Evolutionary conservation across 305 asterid species (phyloP).

Genomic region (Euphrasia arctica): DNA sequence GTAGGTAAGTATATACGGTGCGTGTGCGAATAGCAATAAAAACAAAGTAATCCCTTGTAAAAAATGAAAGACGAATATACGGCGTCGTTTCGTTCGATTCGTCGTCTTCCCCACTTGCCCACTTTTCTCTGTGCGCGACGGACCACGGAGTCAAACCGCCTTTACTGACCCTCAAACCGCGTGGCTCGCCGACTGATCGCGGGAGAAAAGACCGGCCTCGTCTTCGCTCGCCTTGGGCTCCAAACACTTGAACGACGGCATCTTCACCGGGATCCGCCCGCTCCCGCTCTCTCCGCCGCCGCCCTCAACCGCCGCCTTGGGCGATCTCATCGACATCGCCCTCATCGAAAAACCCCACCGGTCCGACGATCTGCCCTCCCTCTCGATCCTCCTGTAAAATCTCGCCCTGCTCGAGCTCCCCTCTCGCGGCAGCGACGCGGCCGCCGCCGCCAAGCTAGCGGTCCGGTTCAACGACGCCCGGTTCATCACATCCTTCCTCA

Average conservation of each 20-base stretch:
- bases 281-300: constrained; percentile 27
- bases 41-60: too few relatives aligned
- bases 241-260: constrained; percentile 46
- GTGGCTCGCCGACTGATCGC: background rate
- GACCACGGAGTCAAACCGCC: background rate
- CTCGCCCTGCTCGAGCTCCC: constrained; percentile 46
- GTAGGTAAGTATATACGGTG: too few relatives aligned
- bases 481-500: constrained; percentile 46
- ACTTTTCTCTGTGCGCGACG: background rate
- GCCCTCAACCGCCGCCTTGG: constrained; percentile 36
- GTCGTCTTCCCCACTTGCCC: too few relatives aligned
- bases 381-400: constrained; percentile 32
- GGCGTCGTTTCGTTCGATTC: too few relatives aligned
- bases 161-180: constrained; percentile 21
- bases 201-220: constrained; percentile 29
- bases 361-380: constrained; percentile 37
- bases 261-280: constrained; percentile 24
- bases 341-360: constrained; percentile 42
- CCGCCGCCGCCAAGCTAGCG: constrained; percentile 30
- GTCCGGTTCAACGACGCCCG: constrained; percentile 45
- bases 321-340: constrained; percentile 38
- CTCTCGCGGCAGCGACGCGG: constrained; percentile 38
- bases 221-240: constrained; percentile 39
- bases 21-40: too few relatives aligned
- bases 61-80: too few relatives aligned